Conservation (phyloP, 1,284 basidiomycete species). For the Pseudozyma flocculosa region DNA sequence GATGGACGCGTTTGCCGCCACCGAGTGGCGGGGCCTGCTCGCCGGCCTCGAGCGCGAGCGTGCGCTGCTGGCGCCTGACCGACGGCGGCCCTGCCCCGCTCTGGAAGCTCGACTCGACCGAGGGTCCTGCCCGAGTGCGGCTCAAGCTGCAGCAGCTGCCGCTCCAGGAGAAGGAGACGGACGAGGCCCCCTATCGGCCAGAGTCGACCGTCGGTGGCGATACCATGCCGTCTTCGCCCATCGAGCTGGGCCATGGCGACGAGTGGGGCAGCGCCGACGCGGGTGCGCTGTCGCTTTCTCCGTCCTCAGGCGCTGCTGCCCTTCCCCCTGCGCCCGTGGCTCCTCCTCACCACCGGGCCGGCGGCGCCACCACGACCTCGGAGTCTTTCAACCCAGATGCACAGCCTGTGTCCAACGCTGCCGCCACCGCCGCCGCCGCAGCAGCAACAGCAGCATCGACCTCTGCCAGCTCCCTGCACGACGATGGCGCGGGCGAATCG, state of each 20-base stretch:
- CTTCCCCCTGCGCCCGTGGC: not conserved
- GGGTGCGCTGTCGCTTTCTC: not conserved
- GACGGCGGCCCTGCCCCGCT: not conserved
- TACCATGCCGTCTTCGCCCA: conserved; percentile 2
- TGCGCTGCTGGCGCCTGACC: conserved; percentile 21
- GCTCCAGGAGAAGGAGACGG: conserved; percentile 9
- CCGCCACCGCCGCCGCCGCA: conserved; percentile 3
- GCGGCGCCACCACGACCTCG: no score
- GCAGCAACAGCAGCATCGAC: not conserved
- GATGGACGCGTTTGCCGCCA: conserved; percentile 25
- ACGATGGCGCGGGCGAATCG: not conserved
- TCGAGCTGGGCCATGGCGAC: conserved; percentile 11
- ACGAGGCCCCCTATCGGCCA: conserved; percentile 18
- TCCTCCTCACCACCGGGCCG: no score
- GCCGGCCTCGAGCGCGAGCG: conserved; percentile 28
- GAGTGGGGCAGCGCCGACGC: conserved; percentile 21
- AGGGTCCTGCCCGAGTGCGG: conserved; percentile 51
- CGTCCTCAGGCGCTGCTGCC: not conserved
- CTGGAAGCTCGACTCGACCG: conserved; percentile 53
- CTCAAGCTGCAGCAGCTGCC: conserved; percentile 45
- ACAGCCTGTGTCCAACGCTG: conserved; percentile 1
- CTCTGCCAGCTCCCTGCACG: not conserved
- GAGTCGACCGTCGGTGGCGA: conserved; percentile 7
- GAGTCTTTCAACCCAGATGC: not conserved
- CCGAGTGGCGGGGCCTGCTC: conserved; percentile 35